Percentiles rank a stretch among this genome's conserved stretches.
Evolutionary conservation across 345 rosid genomes (phyloP).

Genomic region (Heritiera littoralis): DNA sequence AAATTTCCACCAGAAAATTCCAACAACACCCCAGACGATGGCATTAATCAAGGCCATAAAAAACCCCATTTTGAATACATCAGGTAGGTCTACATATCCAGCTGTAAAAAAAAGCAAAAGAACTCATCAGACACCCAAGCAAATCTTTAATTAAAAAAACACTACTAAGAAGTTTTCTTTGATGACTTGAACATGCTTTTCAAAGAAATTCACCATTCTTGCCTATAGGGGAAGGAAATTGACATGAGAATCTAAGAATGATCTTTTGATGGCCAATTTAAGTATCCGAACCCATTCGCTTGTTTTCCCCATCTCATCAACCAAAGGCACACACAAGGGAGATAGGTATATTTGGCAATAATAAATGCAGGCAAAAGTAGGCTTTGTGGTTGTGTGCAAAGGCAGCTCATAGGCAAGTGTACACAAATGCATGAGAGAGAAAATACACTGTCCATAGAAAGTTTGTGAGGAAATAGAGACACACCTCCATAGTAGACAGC

Average conservation of each 20-base stretch:
- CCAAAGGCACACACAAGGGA: background rate
- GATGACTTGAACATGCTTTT: background rate
- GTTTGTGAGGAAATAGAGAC: slow-evolving; percentile 12
- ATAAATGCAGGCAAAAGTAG: background rate
- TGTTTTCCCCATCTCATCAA: background rate
- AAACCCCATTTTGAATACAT: slow-evolving; percentile 85
- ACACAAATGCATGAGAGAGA: slow-evolving; percentile 1
- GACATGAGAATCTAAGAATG: background rate
- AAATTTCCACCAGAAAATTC: slow-evolving; percentile 95
- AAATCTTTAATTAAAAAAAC: background rate
- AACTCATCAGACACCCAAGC: slow-evolving; percentile 17
- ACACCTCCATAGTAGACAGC: slow-evolving; percentile 96
- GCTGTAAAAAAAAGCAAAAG: slow-evolving; percentile 46
- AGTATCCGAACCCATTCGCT: too few relatives aligned
- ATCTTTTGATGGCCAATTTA: background rate
- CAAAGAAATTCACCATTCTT: background rate
- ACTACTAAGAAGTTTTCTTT: background rate
- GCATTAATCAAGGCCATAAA: slow-evolving; percentile 53
- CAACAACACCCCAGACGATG: slow-evolving; percentile 82
- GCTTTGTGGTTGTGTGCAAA: background rate
- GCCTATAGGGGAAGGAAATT: background rate
- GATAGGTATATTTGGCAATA: background rate
- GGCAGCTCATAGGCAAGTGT: background rate
- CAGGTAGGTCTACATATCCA: slow-evolving; percentile 86
- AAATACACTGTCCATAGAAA: background rate